Conservation (phyloP, 441 rosid species). For the Erodium trifolium region DNA sequence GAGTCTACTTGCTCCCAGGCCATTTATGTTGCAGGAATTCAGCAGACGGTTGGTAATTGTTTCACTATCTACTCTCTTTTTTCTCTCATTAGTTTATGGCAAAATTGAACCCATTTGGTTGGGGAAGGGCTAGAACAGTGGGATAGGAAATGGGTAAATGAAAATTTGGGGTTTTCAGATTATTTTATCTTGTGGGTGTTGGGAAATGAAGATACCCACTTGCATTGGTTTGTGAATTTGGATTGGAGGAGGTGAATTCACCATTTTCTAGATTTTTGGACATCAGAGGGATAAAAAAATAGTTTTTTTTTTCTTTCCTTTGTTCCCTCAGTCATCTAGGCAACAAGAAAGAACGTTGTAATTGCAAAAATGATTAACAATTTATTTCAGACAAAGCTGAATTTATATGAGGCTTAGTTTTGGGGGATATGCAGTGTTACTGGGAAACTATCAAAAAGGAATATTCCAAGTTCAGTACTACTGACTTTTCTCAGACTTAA, state of each 20-base stretch:
- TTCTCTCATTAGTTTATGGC: too few species aligned
- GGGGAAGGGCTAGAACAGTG: background rate
- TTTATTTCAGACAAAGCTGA: background rate
- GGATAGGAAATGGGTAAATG: background rate
- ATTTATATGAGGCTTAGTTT: background rate
- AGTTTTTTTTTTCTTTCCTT: background rate
- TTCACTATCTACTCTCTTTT: too few species aligned
- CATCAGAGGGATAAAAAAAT: background rate
- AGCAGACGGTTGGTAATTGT: constrained; percentile 37
- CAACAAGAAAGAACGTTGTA: background rate
- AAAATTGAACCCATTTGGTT: too few species aligned
- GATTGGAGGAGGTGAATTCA: background rate
- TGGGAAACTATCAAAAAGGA: constrained; percentile 4
- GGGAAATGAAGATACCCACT: constrained; percentile 1
- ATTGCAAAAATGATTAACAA: background rate
- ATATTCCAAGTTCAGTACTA: background rate
- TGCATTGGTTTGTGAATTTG: background rate
- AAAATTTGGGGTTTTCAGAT: background rate
- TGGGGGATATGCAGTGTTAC: background rate
- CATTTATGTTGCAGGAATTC: constrained; percentile 46
- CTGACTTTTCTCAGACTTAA: background rate
- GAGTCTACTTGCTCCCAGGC: constrained; percentile 39
- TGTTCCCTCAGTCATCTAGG: background rate
- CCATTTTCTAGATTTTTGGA: background rate
- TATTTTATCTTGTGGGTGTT: background rate